Base-by-base conservation (phyloP, 352 stramenopile genomes). In the Phytophthora melonis region DNA sequence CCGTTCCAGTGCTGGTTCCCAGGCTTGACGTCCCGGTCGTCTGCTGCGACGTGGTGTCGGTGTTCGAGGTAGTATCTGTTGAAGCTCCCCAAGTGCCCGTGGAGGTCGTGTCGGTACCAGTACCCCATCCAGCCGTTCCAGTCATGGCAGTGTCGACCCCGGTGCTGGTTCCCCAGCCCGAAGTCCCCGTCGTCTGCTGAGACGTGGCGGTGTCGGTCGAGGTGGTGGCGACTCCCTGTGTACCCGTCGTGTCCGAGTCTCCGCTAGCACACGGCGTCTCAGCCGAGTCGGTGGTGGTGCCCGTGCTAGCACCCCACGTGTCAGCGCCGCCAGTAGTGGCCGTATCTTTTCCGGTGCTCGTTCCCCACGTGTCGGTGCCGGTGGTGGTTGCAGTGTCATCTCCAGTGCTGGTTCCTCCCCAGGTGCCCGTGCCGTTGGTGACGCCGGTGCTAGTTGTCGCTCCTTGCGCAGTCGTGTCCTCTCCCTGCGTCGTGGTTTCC, bases 221-320 rank as follows among this genome's bases (percentile, higher is more conserved):
- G 6, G 63, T 57, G 7, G 52, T 58, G 53, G 19, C 41, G 11
- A 25, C 54, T 53, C 62, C 61, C 49, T 49, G 60, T 2, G 41
- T 70, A 19, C 27, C 52, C 18, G 36, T 63, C 19, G 53, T 63
- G 8, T 73, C 66, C 2, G 66, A 63, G 43, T 63, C 57, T 23
- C 63, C 63, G n/a, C 66, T 68, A 19, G 49, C 57, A 58, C 56
- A 71, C 18, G 65, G 63, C 41, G 63, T 58, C 16, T 71, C 64
- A 23, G 64, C 58, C 16, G 65, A 61, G 14, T 66, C 45, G 1
- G 55, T 36, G 0, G 55, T 36, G 2, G 53, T 69, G 25, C 57
- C 36, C 14, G 36, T 43, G 14, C 36, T 14, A 43, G 36, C 10
- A 18, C 36, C 36, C 36, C 36, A 43, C 11, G 36, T 43, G 36